Evolutionary conservation across 73 alveolate genomes (phyloP), one percentile per base, ranked within the genome.

Genomic region (Paramecium sonneborni): DNA sequence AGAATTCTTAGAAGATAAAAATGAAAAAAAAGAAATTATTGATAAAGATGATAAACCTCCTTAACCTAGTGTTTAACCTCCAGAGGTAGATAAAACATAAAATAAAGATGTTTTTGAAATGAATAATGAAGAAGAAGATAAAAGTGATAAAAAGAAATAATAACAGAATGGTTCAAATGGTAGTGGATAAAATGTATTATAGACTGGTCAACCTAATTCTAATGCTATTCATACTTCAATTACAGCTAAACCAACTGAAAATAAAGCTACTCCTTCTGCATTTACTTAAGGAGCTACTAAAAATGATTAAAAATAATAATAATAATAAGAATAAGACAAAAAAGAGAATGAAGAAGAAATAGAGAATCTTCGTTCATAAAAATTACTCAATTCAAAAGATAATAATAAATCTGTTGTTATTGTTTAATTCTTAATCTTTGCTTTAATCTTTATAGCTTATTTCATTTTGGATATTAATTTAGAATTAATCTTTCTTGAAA

Each of bases 311-410:
- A 44, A 38, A 79, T 14, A 79, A 24, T 21, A 41, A 46, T 20
- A 79, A 8, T 20, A 88, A 18, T 37, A 69, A 15, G 89, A 88
- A 2, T 30, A 88, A 5, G 94, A 88, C 12, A 88, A 88, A 37
- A 88, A 88, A 88, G 85, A 88, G 34, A 88, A 88, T 28, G 74
- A 88, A 43, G 94, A 88, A 26, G 94, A 88, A 48, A 48, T 48
- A 41, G 94, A 88, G 18, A 69, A 88, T 43, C 26, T 88, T 1
- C 67, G 87, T 20, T 88, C 89, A 5, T 70, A 88, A 43, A 69
- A 88, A 37, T 43, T 88, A 11, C 52, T 88, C 0, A 88, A 88
- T 23, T 88, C 85, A 70, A 88, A 88, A 28, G 94, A 88, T 88
- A 88, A 88, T 37, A 88, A 88, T 28, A 88, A 88, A 88, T 69